A percentile compares a stretch with the other conserved stretches of the same genome.
phyloP scores from a whole-genome alignment of 768 basidiomycete genomes.

The Mycena filopes region DNA sequence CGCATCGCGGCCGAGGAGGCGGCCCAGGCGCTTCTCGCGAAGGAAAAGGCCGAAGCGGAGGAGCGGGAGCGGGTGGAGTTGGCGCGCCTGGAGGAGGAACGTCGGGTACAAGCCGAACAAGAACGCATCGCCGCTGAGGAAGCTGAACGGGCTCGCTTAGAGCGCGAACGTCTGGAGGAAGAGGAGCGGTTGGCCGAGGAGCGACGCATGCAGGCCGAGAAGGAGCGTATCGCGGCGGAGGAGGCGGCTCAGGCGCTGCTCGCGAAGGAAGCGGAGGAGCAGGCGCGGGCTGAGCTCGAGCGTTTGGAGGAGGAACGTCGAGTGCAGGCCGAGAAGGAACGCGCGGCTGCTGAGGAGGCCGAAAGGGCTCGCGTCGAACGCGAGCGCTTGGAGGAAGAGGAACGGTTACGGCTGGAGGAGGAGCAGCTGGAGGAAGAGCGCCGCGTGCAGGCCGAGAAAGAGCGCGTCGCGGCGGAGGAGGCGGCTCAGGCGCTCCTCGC shows the following conservation, averaged over 20 bases:
- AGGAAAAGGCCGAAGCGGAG: neutral
- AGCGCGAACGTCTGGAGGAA: neutral
- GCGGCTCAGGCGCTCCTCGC: slow-evolving; percentile 3
- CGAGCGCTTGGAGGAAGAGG: slow-evolving; percentile 2
- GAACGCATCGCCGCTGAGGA: slow-evolving; percentile 3
- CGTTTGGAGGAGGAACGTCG: no score
- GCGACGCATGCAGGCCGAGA: slow-evolving; percentile 8
- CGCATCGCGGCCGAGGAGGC: slow-evolving; percentile 8
- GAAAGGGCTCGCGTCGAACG: slow-evolving; percentile 6
- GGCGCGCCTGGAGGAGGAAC: neutral
- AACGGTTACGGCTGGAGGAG: neutral
- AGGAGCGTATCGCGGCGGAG: slow-evolving; percentile 16
- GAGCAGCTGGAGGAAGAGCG: slow-evolving; percentile 15
- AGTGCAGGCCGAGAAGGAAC: neutral
- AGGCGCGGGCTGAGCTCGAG: no score
- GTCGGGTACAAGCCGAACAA: neutral
- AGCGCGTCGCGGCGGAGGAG: slow-evolving; percentile 18
- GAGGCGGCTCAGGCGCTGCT: no score
- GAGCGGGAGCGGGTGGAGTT: neutral
- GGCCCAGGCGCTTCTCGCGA: neutral
- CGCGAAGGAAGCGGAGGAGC: slow-evolving; percentile 1
- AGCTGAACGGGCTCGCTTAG: slow-evolving; percentile 8
- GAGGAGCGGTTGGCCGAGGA: slow-evolving; percentile 8
- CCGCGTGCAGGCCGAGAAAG: slow-evolving; percentile 13
- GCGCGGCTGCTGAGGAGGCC: slow-evolving; percentile 1